These are phyloP conservation scores for Tetrapisispora phaffii DNA, from an alignment of 805 yeast genomes.

Conservation along the genomic window DNA sequence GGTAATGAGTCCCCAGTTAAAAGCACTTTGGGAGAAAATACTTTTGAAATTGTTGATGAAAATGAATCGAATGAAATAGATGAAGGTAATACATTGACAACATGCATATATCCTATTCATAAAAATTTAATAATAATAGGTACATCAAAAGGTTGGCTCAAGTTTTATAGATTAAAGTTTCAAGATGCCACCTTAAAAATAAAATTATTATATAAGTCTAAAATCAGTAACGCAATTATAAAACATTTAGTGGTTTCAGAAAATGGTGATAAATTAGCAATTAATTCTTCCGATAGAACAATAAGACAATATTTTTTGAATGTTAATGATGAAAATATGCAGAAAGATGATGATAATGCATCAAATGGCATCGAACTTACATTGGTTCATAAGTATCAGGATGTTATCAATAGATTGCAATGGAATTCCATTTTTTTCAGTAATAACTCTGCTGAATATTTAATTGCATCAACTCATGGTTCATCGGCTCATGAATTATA, in stretches of 20 bases:
- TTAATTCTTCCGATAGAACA: constrained; percentile 70
- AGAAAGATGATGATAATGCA: neutral
- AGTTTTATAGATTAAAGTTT: constrained; percentile 31
- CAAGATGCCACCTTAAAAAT: constrained; percentile 1
- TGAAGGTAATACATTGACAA: constrained; percentile 22
- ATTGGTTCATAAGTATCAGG: constrained; percentile 75
- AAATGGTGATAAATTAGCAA: constrained; percentile 51
- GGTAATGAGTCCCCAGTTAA: neutral
- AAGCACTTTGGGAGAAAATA: constrained; percentile 10
- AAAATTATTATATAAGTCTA: constrained; percentile 38
- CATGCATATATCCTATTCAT: constrained; percentile 25
- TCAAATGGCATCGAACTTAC: constrained; percentile 36
- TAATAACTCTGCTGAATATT: constrained; percentile 63
- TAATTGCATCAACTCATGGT: constrained; percentile 84
- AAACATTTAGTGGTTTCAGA: constrained; percentile 55
- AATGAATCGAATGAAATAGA: constrained; percentile 19
- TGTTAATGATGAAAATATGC: constrained; percentile 3
- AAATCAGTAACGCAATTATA: constrained; percentile 59
- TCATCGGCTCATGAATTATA: constrained; percentile 76
- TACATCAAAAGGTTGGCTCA: constrained; percentile 70
- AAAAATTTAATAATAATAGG: constrained; percentile 54
- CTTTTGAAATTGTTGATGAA: constrained; percentile 19
- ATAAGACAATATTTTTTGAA: constrained; percentile 43
- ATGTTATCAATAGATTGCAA: constrained; percentile 76
- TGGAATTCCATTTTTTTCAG: constrained; percentile 79